phyloP scores from a whole-genome alignment of 2,329 filamentous ascomycete genomes.

The Aspergillus transmontanensis region DNA sequence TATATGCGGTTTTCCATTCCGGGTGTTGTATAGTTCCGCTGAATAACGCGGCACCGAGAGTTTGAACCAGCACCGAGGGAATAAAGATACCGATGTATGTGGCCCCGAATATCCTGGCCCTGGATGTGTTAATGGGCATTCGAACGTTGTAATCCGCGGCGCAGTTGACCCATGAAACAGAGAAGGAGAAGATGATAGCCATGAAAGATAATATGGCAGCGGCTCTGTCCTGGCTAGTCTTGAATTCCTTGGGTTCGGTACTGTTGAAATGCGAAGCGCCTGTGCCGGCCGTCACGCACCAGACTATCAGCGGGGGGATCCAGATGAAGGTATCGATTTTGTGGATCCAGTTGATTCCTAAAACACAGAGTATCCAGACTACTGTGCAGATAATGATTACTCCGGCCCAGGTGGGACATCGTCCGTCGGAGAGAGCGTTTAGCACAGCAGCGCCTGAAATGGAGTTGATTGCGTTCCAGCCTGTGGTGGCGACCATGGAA shows the following conservation, averaged over 20 bases:
- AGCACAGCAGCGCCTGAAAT: constrained; percentile 41
- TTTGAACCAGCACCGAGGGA: constrained; percentile 36
- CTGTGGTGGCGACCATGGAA: constrained; percentile 41
- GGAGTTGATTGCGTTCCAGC: constrained; percentile 44
- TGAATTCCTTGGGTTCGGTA: constrained; percentile 25
- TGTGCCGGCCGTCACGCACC: constrained; percentile 41
- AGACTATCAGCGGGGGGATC: constrained; percentile 41
- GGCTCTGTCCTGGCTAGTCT: constrained; percentile 32
- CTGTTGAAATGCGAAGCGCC: constrained; percentile 37
- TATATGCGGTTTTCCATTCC: constrained; percentile 32
- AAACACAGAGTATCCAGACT: constrained; percentile 40
- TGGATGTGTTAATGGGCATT: constrained; percentile 39
- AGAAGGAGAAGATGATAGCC: constrained; percentile 41
- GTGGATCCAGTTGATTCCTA: constrained; percentile 45
- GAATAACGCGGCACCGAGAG: constrained; percentile 37
- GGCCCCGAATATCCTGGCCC: constrained; percentile 35
- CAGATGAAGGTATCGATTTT: constrained; percentile 38
- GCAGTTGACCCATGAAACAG: constrained; percentile 42
- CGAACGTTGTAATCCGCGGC: constrained; percentile 43
- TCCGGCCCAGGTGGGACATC: constrained; percentile 39
- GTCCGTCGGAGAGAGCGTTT: constrained; percentile 39
- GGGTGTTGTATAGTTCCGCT: constrained; percentile 29
- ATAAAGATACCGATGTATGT: constrained; percentile 21
- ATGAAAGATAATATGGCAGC: constrained; percentile 39
- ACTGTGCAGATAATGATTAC: constrained; percentile 41